Evolutionary conservation across 768 basidiomycete genomes (phyloP).

Genomic region (Xerocomellus dryophilus): DNA sequence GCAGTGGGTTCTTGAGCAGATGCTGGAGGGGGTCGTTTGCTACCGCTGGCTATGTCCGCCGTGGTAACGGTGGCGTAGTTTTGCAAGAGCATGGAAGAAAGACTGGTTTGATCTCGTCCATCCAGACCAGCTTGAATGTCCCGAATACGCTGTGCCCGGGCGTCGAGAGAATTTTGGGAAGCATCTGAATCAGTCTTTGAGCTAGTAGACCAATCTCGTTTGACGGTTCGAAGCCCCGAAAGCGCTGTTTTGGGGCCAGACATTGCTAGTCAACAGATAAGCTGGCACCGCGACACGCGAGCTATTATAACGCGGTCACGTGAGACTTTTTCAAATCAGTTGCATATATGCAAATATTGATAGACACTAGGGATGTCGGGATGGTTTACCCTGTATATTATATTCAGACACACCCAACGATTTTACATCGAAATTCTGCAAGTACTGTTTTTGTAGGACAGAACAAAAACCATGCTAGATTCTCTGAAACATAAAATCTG

Average conservation of each 20-base stretch:
- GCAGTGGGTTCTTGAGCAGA: conserved; percentile 27
- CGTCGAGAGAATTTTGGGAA: conserved; percentile 21
- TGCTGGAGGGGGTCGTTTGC: conserved; percentile 32
- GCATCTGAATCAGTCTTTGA: conserved; percentile 32
- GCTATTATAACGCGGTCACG: conserved; percentile 28
- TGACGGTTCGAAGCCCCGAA: conserved; percentile 61
- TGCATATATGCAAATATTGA: too few relatives aligned
- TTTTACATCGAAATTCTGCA: too few relatives aligned
- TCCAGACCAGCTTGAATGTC: conserved; percentile 58
- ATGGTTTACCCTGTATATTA: too few relatives aligned
- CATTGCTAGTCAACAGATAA: conserved; percentile 17
- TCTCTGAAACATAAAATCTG: conserved; percentile 27
- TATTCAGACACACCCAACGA: too few relatives aligned
- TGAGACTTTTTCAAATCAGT: conserved; percentile 16
- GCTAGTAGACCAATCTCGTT: conserved; percentile 60
- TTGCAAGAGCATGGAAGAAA: conserved; percentile 9
- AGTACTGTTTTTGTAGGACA: conserved; percentile 27
- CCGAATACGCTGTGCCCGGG: conserved; percentile 44
- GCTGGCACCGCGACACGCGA: too few relatives aligned
- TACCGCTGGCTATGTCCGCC: conserved; percentile 23
- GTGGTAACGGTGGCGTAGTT: conserved; percentile 13
- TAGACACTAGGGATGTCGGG: too few relatives aligned
- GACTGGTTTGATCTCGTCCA: conserved; percentile 35
- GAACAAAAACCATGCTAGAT: conserved; percentile 35
- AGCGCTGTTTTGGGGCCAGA: conserved; percentile 35